Conservation (phyloP, 2,329 filamentous ascomycete genomes). For the Neospermospora avenae region DNA sequence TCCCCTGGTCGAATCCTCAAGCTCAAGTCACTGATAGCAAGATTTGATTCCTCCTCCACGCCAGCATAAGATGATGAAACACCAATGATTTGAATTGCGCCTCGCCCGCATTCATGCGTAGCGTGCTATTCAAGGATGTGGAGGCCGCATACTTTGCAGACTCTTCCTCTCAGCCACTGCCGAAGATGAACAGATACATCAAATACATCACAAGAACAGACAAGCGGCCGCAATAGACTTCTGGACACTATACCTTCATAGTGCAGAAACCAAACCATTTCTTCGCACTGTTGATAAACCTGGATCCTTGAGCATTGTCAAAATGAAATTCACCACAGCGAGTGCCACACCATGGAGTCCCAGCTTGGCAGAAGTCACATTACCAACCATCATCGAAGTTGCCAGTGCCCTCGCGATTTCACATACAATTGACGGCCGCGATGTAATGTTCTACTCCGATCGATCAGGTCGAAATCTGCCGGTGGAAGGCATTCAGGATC, state of each 20-base stretch:
- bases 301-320: neutral
- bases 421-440: slow-evolving; percentile 36
- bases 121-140: slow-evolving; percentile 15
- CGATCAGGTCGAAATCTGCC: slow-evolving; percentile 40
- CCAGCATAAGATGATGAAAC: slow-evolving; percentile 6
- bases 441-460: slow-evolving; percentile 42
- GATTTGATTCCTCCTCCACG: neutral
- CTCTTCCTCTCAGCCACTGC: neutral
- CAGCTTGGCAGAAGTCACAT: neutral
- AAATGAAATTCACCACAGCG: neutral
- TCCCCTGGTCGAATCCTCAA: slow-evolving; percentile 33
- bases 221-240: slow-evolving; percentile 2
- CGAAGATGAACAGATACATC: slow-evolving; percentile 12
- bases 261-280: slow-evolving; percentile 1
- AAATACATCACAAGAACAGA: slow-evolving; percentile 8
- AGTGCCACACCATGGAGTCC: neutral
- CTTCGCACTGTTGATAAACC: neutral
- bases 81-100: slow-evolving; percentile 11
- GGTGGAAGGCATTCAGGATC: slow-evolving; percentile 38
- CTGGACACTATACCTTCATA: slow-evolving; percentile 10
- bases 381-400: slow-evolving; percentile 38
- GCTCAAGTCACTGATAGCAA: slow-evolving; percentile 33
- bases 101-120: slow-evolving; percentile 41
- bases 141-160: slow-evolving; percentile 5
- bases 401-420: slow-evolving; percentile 41